Evolutionary conservation across 73 alveolate genomes (phyloP).

Genomic region (Diophrys sp.): DNA sequence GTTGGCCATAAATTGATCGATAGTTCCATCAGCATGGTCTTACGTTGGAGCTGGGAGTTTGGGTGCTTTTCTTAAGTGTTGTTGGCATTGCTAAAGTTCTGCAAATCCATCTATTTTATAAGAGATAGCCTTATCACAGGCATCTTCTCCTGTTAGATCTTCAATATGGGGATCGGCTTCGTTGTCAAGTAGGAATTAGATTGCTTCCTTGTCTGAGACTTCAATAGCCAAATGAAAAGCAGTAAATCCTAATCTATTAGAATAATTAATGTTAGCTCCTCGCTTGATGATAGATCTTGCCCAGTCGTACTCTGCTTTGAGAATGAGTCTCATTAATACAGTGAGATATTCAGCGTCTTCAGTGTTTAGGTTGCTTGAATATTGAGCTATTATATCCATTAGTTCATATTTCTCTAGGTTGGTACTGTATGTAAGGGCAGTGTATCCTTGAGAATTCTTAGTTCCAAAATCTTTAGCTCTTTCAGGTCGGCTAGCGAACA

Average conservation of each 20-base stretch:
- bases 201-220: constrained; percentile 9
- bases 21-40: neutral
- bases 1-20: neutral
- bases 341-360: constrained; percentile 1
- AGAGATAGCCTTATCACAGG: constrained; percentile 37
- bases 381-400: neutral
- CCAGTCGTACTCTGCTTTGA: constrained; percentile 15
- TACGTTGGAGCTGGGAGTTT: neutral
- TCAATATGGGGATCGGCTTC: constrained; percentile 50
- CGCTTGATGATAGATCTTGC: constrained; percentile 11
- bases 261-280: constrained; percentile 34
- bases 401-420: neutral
- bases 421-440: neutral
- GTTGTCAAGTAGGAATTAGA: constrained; percentile 19
- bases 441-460: neutral
- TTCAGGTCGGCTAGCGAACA: neutral
- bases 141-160: constrained; percentile 42
- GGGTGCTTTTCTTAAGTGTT: neutral
- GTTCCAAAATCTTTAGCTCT: neutral
- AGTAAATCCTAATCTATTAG: constrained; percentile 39
- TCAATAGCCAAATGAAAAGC: constrained; percentile 24
- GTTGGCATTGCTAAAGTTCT: neutral
- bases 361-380: neutral
- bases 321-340: constrained; percentile 4
- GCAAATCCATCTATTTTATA: neutral